Evolutionary conservation across 768 basidiomycete species (phyloP).

Genomic region (Chalciporus chontae): DNA sequence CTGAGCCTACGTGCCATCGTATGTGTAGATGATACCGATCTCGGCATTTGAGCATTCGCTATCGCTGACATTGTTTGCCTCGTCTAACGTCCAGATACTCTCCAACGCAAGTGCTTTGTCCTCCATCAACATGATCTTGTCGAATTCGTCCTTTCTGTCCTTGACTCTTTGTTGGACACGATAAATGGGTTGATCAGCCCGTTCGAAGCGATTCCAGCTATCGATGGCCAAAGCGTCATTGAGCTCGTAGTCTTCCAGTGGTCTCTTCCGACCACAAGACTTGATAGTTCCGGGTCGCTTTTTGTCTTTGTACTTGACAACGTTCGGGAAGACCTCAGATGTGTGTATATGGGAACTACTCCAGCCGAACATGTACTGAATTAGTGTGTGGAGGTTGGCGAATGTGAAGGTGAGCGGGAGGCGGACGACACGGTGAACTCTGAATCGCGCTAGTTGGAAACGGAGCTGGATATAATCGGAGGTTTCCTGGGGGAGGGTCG

Average conservation of each 20-base stretch:
- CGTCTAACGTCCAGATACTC: conserved; percentile 24
- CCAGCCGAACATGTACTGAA: conserved; percentile 34
- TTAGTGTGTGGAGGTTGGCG: conserved; percentile 26
- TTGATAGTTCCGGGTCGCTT: conserved; percentile 18
- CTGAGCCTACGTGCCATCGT: conserved; percentile 15
- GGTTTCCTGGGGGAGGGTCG: conserved; percentile 11
- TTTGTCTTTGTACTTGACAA: conserved; percentile 16
- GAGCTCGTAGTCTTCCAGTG: conserved; percentile 15
- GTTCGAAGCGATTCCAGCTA: conserved; percentile 16
- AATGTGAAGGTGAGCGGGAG: conserved; percentile 29
- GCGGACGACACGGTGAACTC: conserved; percentile 24
- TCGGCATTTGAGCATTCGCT: conserved; percentile 22
- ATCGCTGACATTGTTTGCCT: conserved; percentile 19
- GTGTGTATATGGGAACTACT: conserved; percentile 21
- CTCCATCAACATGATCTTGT: conserved; percentile 15
- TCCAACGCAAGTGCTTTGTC: conserved; percentile 20
- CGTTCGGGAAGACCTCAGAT: conserved; percentile 20
- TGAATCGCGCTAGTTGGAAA: conserved; percentile 28
- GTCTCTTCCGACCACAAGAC: conserved; percentile 17
- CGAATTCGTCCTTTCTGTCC: conserved; percentile 4
- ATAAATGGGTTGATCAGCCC: conserved; percentile 17
- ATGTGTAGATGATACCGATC: conserved; percentile 24
- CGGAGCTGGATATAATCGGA: conserved; percentile 25
- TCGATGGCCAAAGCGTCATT: conserved; percentile 2
- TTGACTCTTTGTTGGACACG: conserved; percentile 10